A percentile compares a stretch with the other conserved stretches of the same genome.
phyloP scores from a whole-genome alignment of 257 asterid genomes.

The Nicotiana tabacum region DNA sequence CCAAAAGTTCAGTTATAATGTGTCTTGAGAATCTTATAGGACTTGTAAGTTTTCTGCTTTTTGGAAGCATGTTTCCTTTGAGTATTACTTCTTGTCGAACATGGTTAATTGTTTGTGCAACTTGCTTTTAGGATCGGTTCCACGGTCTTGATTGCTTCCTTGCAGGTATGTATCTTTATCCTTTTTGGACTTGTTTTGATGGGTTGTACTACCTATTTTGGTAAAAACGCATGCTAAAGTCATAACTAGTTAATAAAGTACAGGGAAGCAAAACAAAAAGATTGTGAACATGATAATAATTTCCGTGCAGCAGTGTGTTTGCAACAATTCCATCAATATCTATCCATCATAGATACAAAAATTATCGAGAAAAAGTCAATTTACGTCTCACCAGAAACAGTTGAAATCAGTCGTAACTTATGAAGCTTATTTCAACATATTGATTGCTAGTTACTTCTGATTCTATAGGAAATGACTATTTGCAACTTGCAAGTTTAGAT shows the following conservation, averaged over 20 bases:
- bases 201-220: not conserved
- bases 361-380: not conserved
- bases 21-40: slow-evolving; percentile 92
- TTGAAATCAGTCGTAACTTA: not conserved
- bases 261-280: not conserved
- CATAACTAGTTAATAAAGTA: not conserved
- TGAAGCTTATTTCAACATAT: not conserved
- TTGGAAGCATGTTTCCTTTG: not conserved
- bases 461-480: not conserved
- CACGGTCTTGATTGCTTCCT: slow-evolving; percentile 95
- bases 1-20: slow-evolving; percentile 88
- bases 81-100: not conserved
- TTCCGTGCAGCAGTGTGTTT: not conserved
- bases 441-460: not conserved
- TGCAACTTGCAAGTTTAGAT: not conserved
- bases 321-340: not conserved
- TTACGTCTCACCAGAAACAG: not conserved
- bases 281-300: not conserved
- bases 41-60: slow-evolving; percentile 38
- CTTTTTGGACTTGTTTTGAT: not conserved
- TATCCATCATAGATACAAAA: not conserved
- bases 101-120: not conserved
- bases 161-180: slow-evolving; percentile 58
- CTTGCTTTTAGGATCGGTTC: slow-evolving; percentile 68
- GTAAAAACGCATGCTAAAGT: not conserved